Base-by-base conservation (phyloP, 345 rosid species). In the Murraya paniculata region DNA sequence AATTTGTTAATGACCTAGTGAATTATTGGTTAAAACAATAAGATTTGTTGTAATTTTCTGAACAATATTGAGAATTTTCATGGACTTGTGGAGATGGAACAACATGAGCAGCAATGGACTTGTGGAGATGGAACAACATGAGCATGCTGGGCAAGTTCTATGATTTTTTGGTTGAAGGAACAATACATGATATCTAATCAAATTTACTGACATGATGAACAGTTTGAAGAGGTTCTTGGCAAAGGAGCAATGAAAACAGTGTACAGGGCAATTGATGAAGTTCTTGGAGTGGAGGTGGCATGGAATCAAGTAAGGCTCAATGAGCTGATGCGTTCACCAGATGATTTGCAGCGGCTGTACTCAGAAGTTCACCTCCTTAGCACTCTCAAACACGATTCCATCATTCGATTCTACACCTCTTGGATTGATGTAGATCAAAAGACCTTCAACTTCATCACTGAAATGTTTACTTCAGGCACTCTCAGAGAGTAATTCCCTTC, bases 341-440 rank as follows among this genome's bases (percentile, higher is more conserved):
- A 90, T 8, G 91, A 90, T 77, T 83, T 93, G 75, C 92, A 93
- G 82, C 84, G 97, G 75, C 85, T 91, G 2, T 93, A 93, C 86
- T 91, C 93, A 2, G 97, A 93, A 81, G 97, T 93, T 81, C 95
- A 93, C 85, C 97, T 93, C 74, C 97, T 93, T 71, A 88, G 92
- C 81, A 88, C 90, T 71, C 91, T 93, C 76, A 85, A 85, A 55
- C 95, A 93, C 67, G 82, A 81, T 61, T 91, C 93, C 25, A 90
- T 93, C 83, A 89, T 93, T 64, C 85, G 81, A 61, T 93, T 91
- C 84, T 79, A 88, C 86, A 86, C 94, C 76, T 93, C 97, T 5
- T 92, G 97, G 97, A 86, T 92, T 41, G 92, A 91, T 75, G 69
- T 85, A 71, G 76, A 85, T 50, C 69, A 62, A 59, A 89, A 85